Evolutionary conservation across 768 basidiomycete genomes (phyloP), one percentile per base, ranked within the genome.

Genomic region (Kwoniella shandongensis): DNA sequence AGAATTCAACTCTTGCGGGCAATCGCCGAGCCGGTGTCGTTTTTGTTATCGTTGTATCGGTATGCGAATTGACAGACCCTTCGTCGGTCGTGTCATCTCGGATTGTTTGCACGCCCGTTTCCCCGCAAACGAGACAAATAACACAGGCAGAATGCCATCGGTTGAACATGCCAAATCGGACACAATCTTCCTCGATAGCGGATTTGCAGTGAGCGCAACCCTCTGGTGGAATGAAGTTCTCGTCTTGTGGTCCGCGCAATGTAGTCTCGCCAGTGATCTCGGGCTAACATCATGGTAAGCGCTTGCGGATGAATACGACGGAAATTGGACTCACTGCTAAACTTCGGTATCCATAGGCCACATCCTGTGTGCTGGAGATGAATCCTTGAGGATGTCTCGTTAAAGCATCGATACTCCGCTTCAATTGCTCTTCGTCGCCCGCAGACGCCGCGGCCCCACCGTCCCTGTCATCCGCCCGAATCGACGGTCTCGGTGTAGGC

Each of bases 111-210:
- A 76, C 44, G 78, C 79, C 66, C 85, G 86, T 79, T 73, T 86
- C 89, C 8, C 89, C 88, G 69, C 94, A 97, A 20, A 80, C 79
- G 13, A 77, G 78, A 65, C 96, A 99, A 57, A 87, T 85, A n/a
- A 99, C 79, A 74, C 96, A 99, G 29, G 88, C 82, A 1, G 91
- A 89, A 77, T 99, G 96, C 96, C 96, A 98, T 44, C 94, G 83
- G 70, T 91, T 87, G 78, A 92, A 94, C n/a, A 91, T 93, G 30
- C 92, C 96, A 26, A 94, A 79, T 55, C 96, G 83, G 42, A 91
- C 88, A 70, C 96, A 98, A 64, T 98, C 96, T 75, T 99, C 96
- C 78, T 99, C 96, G 22, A 99, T 90, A 0, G 94, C 94, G 61
- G 85, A 80, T 40, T 83, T 82, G 76, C 96, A 99, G 69, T 84